Conservation (phyloP, 2,329 filamentous ascomycete genomes). For the Trichoderma sp. region DNA sequence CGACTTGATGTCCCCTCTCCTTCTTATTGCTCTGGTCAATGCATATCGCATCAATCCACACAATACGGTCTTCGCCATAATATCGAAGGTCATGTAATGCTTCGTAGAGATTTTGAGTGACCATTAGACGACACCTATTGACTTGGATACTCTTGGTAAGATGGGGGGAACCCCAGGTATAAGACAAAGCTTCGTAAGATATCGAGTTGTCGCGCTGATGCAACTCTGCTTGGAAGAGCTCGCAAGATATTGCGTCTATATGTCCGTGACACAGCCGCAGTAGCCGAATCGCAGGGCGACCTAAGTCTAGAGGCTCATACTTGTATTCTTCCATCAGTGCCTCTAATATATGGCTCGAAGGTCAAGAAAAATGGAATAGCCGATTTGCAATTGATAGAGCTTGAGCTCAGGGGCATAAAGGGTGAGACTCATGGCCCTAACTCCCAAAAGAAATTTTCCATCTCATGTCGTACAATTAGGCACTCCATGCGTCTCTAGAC, state of each 20-base stretch:
- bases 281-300: background rate
- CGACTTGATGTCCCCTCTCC: constrained; percentile 19
- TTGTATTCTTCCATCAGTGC: background rate
- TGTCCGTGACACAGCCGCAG: background rate
- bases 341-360: background rate
- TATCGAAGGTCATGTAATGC: constrained; percentile 1
- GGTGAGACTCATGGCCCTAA: no score
- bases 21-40: constrained; percentile 11
- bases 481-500: no score
- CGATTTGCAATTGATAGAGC: no score
- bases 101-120: constrained; percentile 1
- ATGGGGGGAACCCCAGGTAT: constrained; percentile 2
- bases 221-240: background rate
- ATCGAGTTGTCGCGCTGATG: background rate
- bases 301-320: background rate
- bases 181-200: constrained; percentile 18
- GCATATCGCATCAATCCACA: constrained; percentile 7
- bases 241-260: background rate
- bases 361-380: background rate
- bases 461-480: no score
- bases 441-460: background rate
- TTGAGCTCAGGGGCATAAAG: background rate
- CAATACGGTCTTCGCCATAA: background rate
- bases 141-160: background rate
- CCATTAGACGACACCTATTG: background rate